Conservation (phyloP, 2,329 filamentous ascomycete species). For the Trematosphaeria pertusa region DNA sequence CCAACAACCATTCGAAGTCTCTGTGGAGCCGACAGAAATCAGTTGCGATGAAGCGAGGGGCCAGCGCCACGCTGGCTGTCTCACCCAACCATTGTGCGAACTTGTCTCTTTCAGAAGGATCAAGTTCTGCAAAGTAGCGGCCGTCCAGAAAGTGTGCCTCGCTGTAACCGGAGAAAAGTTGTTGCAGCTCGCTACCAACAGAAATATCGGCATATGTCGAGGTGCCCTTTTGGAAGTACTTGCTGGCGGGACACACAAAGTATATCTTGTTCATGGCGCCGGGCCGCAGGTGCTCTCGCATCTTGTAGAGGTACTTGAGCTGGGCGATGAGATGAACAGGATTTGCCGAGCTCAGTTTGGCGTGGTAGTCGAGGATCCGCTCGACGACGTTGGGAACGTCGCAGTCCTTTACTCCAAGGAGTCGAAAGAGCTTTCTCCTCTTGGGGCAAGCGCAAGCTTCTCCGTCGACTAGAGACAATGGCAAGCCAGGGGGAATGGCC, state of each 20-base stretch:
- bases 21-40: slow-evolving; percentile 2
- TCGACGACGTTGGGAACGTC: slow-evolving; percentile 2
- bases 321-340: slow-evolving; percentile 1
- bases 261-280: slow-evolving; percentile 1
- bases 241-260: neutral
- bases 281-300: slow-evolving; percentile 1
- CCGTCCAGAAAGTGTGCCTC: slow-evolving; percentile 1
- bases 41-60: neutral
- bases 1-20: slow-evolving; percentile 8
- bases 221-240: neutral
- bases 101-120: neutral
- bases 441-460: slow-evolving; percentile 1
- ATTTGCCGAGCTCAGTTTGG: neutral
- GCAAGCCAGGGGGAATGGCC: slow-evolving; percentile 3
- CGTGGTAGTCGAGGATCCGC: slow-evolving; percentile 5
- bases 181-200: slow-evolving; percentile 4
- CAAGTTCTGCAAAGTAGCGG: slow-evolving; percentile 1
- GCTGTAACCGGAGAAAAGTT: slow-evolving; percentile 5
- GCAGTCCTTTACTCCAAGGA: slow-evolving; percentile 5
- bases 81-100: slow-evolving; percentile 1
- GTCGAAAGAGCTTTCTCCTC: slow-evolving; percentile 3
- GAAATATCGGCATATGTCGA: slow-evolving; percentile 2
- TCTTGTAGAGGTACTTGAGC: slow-evolving; percentile 6
- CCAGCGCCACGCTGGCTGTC: neutral
- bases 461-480: slow-evolving; percentile 2